Evolutionary conservation across 768 basidiomycete genomes (phyloP).

Genomic region (Agrocybe chaxingu): DNA sequence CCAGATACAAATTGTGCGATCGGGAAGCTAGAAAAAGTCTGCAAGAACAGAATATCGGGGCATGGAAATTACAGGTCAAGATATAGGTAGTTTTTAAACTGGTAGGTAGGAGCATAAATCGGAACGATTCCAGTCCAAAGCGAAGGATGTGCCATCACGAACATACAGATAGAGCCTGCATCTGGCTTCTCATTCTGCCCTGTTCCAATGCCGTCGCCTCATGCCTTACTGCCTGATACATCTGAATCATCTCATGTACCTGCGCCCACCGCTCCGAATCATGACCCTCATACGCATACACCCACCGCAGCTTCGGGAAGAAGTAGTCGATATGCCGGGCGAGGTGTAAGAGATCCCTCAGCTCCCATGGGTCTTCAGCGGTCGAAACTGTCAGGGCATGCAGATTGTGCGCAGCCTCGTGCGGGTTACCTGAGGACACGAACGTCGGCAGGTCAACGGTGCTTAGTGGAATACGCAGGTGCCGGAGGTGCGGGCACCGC

Average conservation of each 20-base stretch:
- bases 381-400: constrained; percentile 19
- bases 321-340: constrained; percentile 24
- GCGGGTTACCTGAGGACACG: constrained; percentile 8
- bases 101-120: no score
- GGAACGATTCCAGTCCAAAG: no score
- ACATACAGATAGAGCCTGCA: no score
- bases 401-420: constrained; percentile 14
- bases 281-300: constrained; percentile 15
- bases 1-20: no score
- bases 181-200: no score
- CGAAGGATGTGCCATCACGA: no score
- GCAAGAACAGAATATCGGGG: no score
- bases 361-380: constrained; percentile 21
- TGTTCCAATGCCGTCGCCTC: constrained; percentile 18
- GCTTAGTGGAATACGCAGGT: constrained; percentile 22
- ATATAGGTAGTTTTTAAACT: no score
- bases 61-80: no score
- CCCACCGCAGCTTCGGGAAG: constrained; percentile 19
- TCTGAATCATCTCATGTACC: constrained; percentile 24
- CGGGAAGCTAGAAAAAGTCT: no score
- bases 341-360: constrained; percentile 20
- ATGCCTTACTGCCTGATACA: constrained; percentile 24
- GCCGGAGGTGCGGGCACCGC: constrained; percentile 16
- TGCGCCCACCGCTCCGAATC: constrained; percentile 24
- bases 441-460: constrained; percentile 13